Conservation (phyloP, 306 rosid species). For the Acacia confusa region DNA sequence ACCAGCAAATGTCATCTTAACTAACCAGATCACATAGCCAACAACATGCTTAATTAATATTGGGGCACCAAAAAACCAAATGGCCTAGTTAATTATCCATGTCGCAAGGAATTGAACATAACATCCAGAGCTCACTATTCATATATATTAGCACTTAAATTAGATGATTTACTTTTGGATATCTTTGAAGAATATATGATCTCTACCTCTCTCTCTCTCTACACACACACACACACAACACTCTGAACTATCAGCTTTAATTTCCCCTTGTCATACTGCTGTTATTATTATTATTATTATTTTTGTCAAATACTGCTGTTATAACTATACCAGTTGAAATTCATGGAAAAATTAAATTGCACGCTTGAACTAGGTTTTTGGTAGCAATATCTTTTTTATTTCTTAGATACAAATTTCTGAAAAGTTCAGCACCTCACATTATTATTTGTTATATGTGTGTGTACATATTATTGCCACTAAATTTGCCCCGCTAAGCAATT, state of each 20-base stretch:
- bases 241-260: no score
- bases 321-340: background rate
- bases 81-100: no score
- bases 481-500: background rate
- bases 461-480: background rate
- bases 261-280: no score
- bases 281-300: no score
- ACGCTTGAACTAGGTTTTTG: background rate
- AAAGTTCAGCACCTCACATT: background rate
- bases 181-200: background rate
- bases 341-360: background rate
- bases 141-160: no score
- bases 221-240: no score
- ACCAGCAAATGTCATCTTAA: no score
- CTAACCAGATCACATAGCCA: no score
- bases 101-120: background rate
- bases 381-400: background rate
- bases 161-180: background rate
- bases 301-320: no score
- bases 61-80: background rate
- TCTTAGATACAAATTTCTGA: background rate
- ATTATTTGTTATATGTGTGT: no score
- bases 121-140: no score
- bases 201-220: background rate
- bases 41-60: no score